Conservation (phyloP, 179 eudicot species). For the Pouteria campechiana region DNA sequence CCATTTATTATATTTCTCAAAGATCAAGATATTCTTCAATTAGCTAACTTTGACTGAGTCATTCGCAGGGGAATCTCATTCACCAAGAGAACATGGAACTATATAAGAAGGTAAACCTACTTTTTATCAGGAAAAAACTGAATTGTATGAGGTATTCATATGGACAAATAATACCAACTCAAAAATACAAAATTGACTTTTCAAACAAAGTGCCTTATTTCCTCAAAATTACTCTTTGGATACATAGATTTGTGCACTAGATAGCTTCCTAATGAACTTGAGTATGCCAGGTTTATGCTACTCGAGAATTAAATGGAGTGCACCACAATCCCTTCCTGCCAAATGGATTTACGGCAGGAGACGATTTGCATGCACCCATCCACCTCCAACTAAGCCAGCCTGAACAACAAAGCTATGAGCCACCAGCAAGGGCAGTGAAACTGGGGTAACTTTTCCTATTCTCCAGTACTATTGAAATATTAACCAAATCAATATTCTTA, state of each 20-base stretch:
- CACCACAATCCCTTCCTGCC: slow-evolving; percentile 17
- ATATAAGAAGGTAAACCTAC: slow-evolving; percentile 32
- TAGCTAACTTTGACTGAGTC: slow-evolving; percentile 12
- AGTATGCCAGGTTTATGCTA: slow-evolving; percentile 31
- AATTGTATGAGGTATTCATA: slow-evolving; percentile 43
- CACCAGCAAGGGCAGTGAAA: slow-evolving; percentile 23
- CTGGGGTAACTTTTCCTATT: slow-evolving; percentile 31
- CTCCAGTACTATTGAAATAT: neutral
- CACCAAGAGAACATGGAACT: slow-evolving; percentile 59
- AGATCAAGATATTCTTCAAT: neutral
- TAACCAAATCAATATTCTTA: neutral
- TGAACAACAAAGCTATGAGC: slow-evolving; percentile 23
- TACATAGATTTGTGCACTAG: too few species aligned
- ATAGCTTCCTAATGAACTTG: slow-evolving; percentile 1
- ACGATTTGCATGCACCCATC: slow-evolving; percentile 23
- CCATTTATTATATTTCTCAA: neutral
- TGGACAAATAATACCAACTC: neutral
- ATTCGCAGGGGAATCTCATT: slow-evolving; percentile 40
- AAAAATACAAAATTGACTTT: too few species aligned
- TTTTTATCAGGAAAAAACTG: slow-evolving; percentile 35
- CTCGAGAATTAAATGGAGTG: slow-evolving; percentile 12
- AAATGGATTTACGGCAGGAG: slow-evolving; percentile 6
- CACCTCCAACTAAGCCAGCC: slow-evolving; percentile 55
- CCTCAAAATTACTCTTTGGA: too few species aligned
- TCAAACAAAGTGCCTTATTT: too few species aligned